Conservation (phyloP, 306 rosid species). For the Crotalaria pallida region DNA sequence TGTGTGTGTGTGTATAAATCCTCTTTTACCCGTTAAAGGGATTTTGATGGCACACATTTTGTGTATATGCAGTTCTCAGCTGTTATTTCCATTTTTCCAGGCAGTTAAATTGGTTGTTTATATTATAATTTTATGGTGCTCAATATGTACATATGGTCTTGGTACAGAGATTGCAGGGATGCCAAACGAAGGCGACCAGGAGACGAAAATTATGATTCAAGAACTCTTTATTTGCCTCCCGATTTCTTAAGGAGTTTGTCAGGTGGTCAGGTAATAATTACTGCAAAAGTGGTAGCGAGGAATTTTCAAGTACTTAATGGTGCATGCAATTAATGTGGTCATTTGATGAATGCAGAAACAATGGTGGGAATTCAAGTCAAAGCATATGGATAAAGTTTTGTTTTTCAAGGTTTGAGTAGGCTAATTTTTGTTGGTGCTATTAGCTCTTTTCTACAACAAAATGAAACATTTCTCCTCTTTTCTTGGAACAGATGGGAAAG, state of each 20-base stretch:
- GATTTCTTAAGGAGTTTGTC: constrained; percentile 65
- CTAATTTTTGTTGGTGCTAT: constrained; percentile 18
- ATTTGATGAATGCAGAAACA: constrained; percentile 57
- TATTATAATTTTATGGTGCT: constrained; percentile 12
- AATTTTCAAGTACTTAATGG: neutral
- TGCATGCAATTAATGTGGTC: constrained; percentile 21
- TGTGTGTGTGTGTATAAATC: too few relatives aligned
- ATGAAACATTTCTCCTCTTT: constrained; percentile 13
- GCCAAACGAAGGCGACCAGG: constrained; percentile 63
- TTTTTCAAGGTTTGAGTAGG: constrained; percentile 70
- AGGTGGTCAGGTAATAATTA: constrained; percentile 74
- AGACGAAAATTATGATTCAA: constrained; percentile 72
- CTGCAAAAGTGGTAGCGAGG: neutral
- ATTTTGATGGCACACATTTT: neutral
- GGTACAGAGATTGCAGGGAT: constrained; percentile 60
- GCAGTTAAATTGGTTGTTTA: neutral
- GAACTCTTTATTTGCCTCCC: constrained; percentile 73
- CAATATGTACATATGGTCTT: constrained; percentile 23
- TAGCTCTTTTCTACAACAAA: constrained; percentile 5
- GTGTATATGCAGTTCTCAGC: constrained; percentile 1
- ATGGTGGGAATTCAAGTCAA: constrained; percentile 99
- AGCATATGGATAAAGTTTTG: constrained; percentile 89
- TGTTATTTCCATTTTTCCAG: neutral
- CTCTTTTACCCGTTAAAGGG: neutral
- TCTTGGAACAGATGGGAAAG: constrained; percentile 77